These are phyloP conservation scores for Rhypophila decipiens DNA, from an alignment of 495 filamentous ascomycete species.

Conservation along the genomic window DNA sequence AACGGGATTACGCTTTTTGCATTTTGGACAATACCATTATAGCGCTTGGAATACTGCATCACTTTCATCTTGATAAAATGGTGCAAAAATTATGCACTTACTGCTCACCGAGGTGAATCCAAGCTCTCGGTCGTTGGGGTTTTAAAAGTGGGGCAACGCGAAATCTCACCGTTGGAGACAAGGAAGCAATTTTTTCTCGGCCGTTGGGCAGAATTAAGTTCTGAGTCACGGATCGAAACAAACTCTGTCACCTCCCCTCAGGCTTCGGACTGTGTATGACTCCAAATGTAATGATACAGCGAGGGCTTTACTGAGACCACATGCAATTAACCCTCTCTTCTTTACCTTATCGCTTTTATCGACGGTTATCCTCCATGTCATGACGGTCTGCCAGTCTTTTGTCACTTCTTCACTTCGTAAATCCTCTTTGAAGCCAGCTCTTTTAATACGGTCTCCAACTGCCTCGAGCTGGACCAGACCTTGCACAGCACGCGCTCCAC, in stretches of 20 bases:
- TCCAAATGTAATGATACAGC: too few relatives aligned
- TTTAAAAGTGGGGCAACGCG: too few relatives aligned
- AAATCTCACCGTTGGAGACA: too few relatives aligned
- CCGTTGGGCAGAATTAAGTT: conserved; percentile 4
- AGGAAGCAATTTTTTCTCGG: background rate
- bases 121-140: background rate
- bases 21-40: too few relatives aligned
- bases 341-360: background rate
- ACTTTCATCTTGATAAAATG: too few relatives aligned
- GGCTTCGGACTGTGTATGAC: too few relatives aligned
- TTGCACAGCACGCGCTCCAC: background rate
- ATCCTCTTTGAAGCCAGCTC: conserved; percentile 4
- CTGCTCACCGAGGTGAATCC: background rate
- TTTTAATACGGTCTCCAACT: conserved; percentile 7
- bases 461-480: background rate
- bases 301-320: too few relatives aligned
- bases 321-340: too few relatives aligned
- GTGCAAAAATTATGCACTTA: too few relatives aligned
- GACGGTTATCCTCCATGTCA: background rate
- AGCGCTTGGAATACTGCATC: too few relatives aligned
- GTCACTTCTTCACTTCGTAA: conserved; percentile 17
- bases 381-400: conserved; percentile 14
- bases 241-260: background rate
- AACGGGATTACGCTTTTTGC: too few relatives aligned
- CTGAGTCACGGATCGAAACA: conserved; percentile 1